Conservation (phyloP, 208 protist species). For the Wallacemonas sp. region DNA sequence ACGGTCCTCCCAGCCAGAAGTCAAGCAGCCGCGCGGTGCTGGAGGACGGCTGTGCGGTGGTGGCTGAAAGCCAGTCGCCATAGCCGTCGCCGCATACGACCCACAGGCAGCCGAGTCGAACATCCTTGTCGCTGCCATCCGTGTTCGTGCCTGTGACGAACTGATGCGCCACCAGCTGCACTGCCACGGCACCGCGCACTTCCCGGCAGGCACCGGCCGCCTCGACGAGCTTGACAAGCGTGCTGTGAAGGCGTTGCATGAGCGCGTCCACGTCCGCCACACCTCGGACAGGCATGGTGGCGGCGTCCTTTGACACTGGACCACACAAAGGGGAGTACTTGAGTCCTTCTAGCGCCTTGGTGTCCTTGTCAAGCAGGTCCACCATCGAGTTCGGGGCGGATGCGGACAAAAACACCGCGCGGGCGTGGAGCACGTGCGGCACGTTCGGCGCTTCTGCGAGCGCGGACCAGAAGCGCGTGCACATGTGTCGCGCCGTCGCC, state of each 20-base stretch:
- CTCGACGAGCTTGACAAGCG: neutral
- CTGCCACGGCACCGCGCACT: slow-evolving; percentile 20
- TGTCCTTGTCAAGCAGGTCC: slow-evolving; percentile 18
- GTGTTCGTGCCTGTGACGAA: slow-evolving; percentile 1
- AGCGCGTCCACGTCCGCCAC: slow-evolving; percentile 26
- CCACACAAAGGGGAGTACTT: slow-evolving; percentile 45
- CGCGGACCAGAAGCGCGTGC: slow-evolving; percentile 27
- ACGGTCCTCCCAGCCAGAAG: slow-evolving; percentile 36
- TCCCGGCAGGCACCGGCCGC: neutral
- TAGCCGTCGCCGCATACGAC: slow-evolving; percentile 22
- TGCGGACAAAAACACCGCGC: slow-evolving; percentile 25
- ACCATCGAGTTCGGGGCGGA: slow-evolving; percentile 9
- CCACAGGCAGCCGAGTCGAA: slow-evolving; percentile 38
- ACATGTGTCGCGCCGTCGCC: slow-evolving; percentile 29
- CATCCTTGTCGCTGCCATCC: slow-evolving; percentile 10
- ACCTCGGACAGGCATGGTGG: slow-evolving; percentile 14
- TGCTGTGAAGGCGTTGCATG: neutral
- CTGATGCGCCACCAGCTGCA: slow-evolving; percentile 41
- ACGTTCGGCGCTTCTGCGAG: slow-evolving; percentile 17
- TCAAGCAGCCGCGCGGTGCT: slow-evolving; percentile 14
- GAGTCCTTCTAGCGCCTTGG: slow-evolving; percentile 9
- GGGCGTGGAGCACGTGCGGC: slow-evolving; percentile 18
- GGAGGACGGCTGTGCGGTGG: neutral
- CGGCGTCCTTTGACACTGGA: slow-evolving; percentile 18
- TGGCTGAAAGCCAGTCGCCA: slow-evolving; percentile 6